Percentiles rank a stretch among this genome's conserved stretches.
These are phyloP conservation scores for Rubus idaeus DNA, from an alignment of 306 rosid species.

Conservation along the genomic window DNA sequence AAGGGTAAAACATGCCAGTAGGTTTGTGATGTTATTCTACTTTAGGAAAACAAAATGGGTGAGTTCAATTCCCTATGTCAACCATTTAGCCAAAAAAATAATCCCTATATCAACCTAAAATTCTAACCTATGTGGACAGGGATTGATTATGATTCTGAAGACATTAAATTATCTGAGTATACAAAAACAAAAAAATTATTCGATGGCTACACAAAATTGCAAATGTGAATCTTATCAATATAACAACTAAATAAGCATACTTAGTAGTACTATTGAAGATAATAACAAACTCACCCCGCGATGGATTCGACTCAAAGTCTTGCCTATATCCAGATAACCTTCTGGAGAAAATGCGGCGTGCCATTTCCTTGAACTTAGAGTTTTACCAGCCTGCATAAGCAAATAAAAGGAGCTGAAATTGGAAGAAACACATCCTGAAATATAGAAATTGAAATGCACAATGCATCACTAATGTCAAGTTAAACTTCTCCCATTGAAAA, in stretches of 20 bases:
- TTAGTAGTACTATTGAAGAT: slow-evolving; percentile 29
- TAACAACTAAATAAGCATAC: slow-evolving; percentile 4
- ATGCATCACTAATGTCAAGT: neutral
- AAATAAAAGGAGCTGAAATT: slow-evolving; percentile 24
- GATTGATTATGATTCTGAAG: too few species aligned
- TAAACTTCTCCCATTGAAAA: neutral
- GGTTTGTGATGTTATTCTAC: neutral
- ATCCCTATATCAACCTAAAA: too few species aligned
- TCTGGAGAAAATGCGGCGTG: slow-evolving; percentile 78
- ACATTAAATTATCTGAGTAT: too few species aligned
- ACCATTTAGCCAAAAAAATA: neutral
- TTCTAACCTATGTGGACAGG: too few species aligned
- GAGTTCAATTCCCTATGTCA: neutral
- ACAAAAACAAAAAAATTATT: neutral
- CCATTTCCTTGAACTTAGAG: slow-evolving; percentile 92
- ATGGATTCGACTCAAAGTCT: slow-evolving; percentile 75
- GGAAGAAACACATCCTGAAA: slow-evolving; percentile 7
- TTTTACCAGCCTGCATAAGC: slow-evolving; percentile 79
- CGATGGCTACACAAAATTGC: neutral
- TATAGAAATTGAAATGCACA: slow-evolving; percentile 1
- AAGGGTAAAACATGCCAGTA: neutral
- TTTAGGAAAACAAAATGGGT: neutral
- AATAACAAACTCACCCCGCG: slow-evolving; percentile 71
- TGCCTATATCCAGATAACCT: slow-evolving; percentile 82
- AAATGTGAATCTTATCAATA: slow-evolving; percentile 13